A percentile compares a stretch with the other conserved stretches of the same genome.
Conservation (phyloP, 2,329 filamentous ascomycete genomes). For the Botrytis tulipae region DNA sequence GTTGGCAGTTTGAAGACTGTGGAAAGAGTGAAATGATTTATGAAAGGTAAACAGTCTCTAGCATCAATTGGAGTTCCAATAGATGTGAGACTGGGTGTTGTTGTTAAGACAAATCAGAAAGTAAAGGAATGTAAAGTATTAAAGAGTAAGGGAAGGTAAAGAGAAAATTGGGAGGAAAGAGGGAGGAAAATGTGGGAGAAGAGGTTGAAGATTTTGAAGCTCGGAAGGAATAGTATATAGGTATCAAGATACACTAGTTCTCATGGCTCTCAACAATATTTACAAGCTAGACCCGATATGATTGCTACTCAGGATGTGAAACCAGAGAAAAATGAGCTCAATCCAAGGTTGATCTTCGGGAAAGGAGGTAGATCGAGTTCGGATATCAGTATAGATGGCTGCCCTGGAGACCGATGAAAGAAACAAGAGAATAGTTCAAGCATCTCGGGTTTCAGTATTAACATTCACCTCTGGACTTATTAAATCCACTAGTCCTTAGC, state of each 20-base stretch:
- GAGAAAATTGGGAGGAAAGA: background rate
- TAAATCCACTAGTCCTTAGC: background rate
- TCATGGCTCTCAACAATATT: background rate
- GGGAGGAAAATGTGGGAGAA: too few relatives aligned
- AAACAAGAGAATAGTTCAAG: background rate
- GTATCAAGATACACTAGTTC: background rate
- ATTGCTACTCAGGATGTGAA: background rate
- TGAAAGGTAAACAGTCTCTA: background rate
- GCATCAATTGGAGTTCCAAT: background rate
- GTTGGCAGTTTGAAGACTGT: background rate
- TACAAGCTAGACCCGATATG: background rate
- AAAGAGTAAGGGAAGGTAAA: background rate
- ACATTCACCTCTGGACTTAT: background rate
- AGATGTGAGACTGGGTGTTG: background rate
- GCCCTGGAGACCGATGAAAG: background rate
- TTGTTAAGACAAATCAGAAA: background rate
- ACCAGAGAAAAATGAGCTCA: background rate
- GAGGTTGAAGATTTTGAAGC: background rate
- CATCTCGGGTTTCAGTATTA: background rate
- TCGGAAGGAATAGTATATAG: background rate
- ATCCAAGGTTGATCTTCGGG: background rate
- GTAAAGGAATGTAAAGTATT: background rate
- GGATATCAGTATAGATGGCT: background rate
- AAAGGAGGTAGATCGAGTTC: background rate
- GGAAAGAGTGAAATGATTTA: background rate